phyloP scores from a whole-genome alignment of 495 filamentous ascomycete genomes.

The Tuber calosporum region DNA sequence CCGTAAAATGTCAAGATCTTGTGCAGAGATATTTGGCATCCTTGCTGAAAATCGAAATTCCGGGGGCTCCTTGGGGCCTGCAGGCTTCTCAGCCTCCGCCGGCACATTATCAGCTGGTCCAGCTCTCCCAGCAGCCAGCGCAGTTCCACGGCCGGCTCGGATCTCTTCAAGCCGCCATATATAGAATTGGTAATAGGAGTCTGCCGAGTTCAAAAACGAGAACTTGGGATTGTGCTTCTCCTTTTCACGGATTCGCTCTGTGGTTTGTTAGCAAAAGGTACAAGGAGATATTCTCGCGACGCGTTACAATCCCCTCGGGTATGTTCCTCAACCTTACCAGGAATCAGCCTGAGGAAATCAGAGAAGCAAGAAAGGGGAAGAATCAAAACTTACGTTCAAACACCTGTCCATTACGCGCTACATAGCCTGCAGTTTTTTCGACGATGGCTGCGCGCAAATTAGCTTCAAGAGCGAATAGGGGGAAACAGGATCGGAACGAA shows the following conservation, averaged over 20 bases:
- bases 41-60: conserved; percentile 90
- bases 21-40: conserved; percentile 93
- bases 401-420: conserved; percentile 69
- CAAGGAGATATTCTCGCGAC: conserved; percentile 5
- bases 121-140: conserved; percentile 67
- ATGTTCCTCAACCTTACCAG: conserved; percentile 35
- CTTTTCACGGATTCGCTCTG: conserved; percentile 69
- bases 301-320: conserved; percentile 10
- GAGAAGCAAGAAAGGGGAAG: conserved; percentile 6
- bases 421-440: conserved; percentile 94
- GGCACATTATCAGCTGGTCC: conserved; percentile 53
- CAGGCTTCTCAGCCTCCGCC: conserved; percentile 57
- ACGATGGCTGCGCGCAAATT: conserved; percentile 55
- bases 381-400: conserved; percentile 60
- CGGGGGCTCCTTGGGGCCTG: conserved; percentile 79
- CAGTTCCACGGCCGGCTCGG: conserved; percentile 70
- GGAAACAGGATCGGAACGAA: conserved; percentile 11
- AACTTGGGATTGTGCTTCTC: conserved; percentile 82
- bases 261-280: conserved; percentile 34
- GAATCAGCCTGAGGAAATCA: conserved; percentile 38
- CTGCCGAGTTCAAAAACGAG: conserved; percentile 71
- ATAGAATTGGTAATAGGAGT: conserved; percentile 84
- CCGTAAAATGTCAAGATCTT: conserved; percentile 87
- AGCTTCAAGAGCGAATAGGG: conserved; percentile 31
- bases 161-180: conserved; percentile 83